Base-by-base conservation (phyloP, 129 eudicot genomes). In the Lactuca saligna region DNA sequence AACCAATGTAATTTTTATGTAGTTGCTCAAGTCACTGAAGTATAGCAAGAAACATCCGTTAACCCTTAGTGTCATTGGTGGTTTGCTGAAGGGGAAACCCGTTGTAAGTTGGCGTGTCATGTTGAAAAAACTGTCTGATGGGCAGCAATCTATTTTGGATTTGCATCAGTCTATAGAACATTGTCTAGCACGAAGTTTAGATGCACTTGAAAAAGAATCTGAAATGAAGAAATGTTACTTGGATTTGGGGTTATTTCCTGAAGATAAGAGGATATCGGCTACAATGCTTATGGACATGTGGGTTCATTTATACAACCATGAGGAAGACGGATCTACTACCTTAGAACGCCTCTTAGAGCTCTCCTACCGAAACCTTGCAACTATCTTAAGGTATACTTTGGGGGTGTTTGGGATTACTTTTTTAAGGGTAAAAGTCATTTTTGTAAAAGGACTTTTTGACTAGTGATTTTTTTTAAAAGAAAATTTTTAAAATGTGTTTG, bases 171-270 rank as follows among this genome's bases (percentile, higher is more conserved):
- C 57, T 20, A 31, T 63, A 54, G 4, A n/a, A 4, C 29, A 25
- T 34, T 49, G 57, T 57, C 69, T 75, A 2, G 25, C 32, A 59
- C 50, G 17, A 12, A 57, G 69, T 74, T 61, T 20, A 33, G 63
- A 61, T 56, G 63, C 57, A 44, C 25, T 82, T 33, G 41, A 69
- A 11, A 59, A 81, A 63, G 58, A 59, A 3, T 32, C 41, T 15
- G 29, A 10, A 16, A 33, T 68, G 46, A 71, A 78, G 68, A 48
- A 73, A 50, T 68, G 75, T 17, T 81, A 51, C 74, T 7, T 78
- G 66, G 78, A 82, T 71, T 60, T 82, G 17, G 82, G 71, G 54
- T 73, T 81, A 15, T 82, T 82, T 69, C 82, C 75, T 53, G 86
- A 82, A 69, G 80, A 82, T 82, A 80, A 78, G 32, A 74, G 65